Percentiles rank a stretch among this genome's conserved stretches.
Conservation (phyloP, 495 filamentous ascomycete genomes). For the Peziza echinospora region DNA sequence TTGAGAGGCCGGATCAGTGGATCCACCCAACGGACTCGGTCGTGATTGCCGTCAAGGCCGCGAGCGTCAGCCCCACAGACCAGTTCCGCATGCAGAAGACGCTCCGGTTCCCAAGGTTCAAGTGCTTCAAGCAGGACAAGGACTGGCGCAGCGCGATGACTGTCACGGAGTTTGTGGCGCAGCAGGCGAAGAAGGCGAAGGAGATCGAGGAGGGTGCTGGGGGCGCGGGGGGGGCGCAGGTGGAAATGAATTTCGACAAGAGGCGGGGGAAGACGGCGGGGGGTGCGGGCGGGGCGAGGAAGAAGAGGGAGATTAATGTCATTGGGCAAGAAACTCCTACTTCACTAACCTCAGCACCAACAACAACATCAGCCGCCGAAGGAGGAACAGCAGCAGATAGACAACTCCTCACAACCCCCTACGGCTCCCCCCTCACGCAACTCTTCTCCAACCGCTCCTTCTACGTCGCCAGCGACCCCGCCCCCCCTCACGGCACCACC, state of each 20-base stretch:
- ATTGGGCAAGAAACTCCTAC: slow-evolving; percentile 49
- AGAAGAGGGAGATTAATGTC: slow-evolving; percentile 48
- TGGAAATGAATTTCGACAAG: slow-evolving; percentile 59
- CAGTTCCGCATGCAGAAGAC: slow-evolving; percentile 59
- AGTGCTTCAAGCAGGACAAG: slow-evolving; percentile 56
- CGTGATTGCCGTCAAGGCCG: slow-evolving; percentile 78
- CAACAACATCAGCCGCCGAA: too few species aligned
- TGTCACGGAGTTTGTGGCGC: slow-evolving; percentile 48
- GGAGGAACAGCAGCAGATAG: too few species aligned
- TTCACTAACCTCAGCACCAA: too few species aligned
- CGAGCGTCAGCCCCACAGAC: slow-evolving; percentile 49
- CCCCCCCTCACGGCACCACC: too few species aligned
- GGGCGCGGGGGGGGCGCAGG: slow-evolving; percentile 40
- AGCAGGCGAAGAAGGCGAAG: slow-evolving; percentile 50
- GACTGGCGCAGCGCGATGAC: slow-evolving; percentile 63
- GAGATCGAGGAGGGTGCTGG: slow-evolving; percentile 33
- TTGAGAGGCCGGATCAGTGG: slow-evolving; percentile 78
- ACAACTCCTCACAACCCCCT: too few species aligned
- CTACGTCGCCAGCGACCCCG: too few species aligned
- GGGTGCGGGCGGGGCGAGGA: slow-evolving; percentile 30
- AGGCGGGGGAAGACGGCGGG: slow-evolving; percentile 31
- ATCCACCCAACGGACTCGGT: slow-evolving; percentile 75
- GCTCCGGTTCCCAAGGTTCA: slow-evolving; percentile 82
- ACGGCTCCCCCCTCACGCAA: too few species aligned
- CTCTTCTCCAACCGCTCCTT: too few species aligned